A percentile compares a stretch with the other conserved stretches of the same genome.
phyloP scores from a whole-genome alignment of 2,329 filamentous ascomycete species.

The Phyllosticta citribraziliensis region DNA sequence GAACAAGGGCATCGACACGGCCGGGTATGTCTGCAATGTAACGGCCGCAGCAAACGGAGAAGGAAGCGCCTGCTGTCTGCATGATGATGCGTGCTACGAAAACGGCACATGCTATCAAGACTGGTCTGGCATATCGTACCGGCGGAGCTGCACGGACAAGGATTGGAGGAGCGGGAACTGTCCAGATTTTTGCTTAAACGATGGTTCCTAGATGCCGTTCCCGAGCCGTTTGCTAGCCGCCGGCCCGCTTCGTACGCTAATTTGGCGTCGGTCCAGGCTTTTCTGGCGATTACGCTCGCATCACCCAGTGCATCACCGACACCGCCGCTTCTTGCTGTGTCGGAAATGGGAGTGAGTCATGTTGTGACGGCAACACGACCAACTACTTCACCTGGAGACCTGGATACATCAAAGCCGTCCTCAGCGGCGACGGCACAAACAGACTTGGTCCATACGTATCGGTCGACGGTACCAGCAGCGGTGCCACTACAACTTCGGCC shows the following conservation, averaged over 20 bases:
- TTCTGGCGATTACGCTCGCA: not conserved
- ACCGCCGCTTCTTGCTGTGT: constrained; percentile 2
- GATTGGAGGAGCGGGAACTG: not conserved
- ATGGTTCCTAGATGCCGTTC: not conserved
- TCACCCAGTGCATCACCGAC: constrained; percentile 1
- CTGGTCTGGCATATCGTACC: constrained; percentile 8
- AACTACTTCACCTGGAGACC: constrained; percentile 7
- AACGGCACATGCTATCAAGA: constrained; percentile 7
- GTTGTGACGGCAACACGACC: not conserved
- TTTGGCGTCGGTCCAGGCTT: not conserved
- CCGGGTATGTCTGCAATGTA: constrained; percentile 5
- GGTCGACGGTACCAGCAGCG: not conserved
- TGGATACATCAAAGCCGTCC: constrained; percentile 6
- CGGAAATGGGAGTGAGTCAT: not conserved
- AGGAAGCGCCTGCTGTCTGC: constrained; percentile 1
- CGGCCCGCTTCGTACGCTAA: not conserved
- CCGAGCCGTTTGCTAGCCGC: not conserved
- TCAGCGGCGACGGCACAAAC: constrained; percentile 6
- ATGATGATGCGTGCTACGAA: constrained; percentile 6
- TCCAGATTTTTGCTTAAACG: not conserved
- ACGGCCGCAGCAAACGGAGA: constrained; percentile 4
- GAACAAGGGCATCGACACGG: not conserved
- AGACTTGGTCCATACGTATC: constrained; percentile 2
- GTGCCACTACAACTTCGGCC: not conserved
- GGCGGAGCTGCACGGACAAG: constrained; percentile 5